Conservation (phyloP, 2,329 filamentous ascomycete genomes). For the Volutella citrinella region DNA sequence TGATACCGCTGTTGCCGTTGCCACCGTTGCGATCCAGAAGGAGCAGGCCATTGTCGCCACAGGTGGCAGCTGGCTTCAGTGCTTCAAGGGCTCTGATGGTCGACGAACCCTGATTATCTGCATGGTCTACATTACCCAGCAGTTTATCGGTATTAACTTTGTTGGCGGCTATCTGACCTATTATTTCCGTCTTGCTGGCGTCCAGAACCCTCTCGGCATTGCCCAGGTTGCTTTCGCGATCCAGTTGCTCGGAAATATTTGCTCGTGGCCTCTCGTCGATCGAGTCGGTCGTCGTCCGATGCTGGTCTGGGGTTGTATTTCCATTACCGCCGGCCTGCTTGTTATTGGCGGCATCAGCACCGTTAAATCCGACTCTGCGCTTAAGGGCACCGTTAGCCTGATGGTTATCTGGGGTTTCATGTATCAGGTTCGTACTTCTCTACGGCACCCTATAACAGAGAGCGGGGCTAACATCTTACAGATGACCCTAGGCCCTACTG, state of each 20-base stretch:
- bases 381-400: constrained; percentile 23
- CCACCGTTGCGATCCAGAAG: constrained; percentile 18
- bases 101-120: constrained; percentile 25
- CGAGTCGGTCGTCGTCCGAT: constrained; percentile 25
- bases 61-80: constrained; percentile 20
- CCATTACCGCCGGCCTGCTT: constrained; percentile 24
- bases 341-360: constrained; percentile 29
- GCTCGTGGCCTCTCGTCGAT: constrained; percentile 27
- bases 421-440: constrained; percentile 18
- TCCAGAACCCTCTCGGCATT: constrained; percentile 24
- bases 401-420: constrained; percentile 27
- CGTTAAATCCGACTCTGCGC: constrained; percentile 13
- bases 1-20: constrained; percentile 14
- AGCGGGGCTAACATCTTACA: background rate
- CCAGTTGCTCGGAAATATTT: constrained; percentile 26
- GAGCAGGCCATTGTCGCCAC: constrained; percentile 14
- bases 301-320: constrained; percentile 24
- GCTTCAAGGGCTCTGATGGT: constrained; percentile 22
- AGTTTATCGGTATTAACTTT: constrained; percentile 27
- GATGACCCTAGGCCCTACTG: constrained; percentile 25
- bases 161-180: constrained; percentile 24
- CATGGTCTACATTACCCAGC: constrained; percentile 28
- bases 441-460: too few species aligned
- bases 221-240: constrained; percentile 26
- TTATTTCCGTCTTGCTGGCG: constrained; percentile 23